Percentiles rank a stretch among this genome's conserved stretches.
These are phyloP conservation scores for Aspergillus bridgeri DNA, from an alignment of 495 filamentous ascomycete genomes.

Conservation along the genomic window DNA sequence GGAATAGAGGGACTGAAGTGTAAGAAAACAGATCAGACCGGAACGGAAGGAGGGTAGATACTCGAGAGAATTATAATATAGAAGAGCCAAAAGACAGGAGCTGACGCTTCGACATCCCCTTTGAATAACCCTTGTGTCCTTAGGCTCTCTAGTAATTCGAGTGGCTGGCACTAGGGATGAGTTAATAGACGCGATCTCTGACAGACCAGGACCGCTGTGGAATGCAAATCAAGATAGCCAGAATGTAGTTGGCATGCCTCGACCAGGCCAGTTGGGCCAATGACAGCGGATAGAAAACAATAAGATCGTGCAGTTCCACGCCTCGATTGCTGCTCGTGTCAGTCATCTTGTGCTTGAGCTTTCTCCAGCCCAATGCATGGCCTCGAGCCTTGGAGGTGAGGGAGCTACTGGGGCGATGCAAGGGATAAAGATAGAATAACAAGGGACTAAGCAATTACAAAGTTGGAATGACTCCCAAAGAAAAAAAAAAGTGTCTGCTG, in stretches of 20 bases:
- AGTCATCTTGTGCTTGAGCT: not conserved
- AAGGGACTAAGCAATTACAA: not conserved
- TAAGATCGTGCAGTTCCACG: not conserved
- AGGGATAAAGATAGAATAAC: not conserved
- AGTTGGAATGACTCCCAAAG: not conserved
- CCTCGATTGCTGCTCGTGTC: no score
- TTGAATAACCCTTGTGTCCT: not conserved
- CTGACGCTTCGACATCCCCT: not conserved
- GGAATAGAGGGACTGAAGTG: not conserved
- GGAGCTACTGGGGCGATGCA: not conserved
- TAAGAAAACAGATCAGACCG: not conserved
- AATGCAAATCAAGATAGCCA: not conserved
- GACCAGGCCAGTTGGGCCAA: not conserved
- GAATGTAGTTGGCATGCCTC: not conserved
- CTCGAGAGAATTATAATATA: not conserved
- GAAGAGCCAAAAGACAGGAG: not conserved
- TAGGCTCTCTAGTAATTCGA: not conserved
- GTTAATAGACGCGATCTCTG: not conserved
- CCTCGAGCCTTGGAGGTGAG: not conserved
- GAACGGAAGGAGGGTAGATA: not conserved
- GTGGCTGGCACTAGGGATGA: not conserved
- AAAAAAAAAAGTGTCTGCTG: not conserved
- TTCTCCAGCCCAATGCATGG: not conserved
- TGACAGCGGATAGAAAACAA: not conserved
- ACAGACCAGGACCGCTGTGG: not conserved